Base-by-base conservation (phyloP, 2,329 filamentous ascomycete species). In the Trichoderma asperellum region DNA sequence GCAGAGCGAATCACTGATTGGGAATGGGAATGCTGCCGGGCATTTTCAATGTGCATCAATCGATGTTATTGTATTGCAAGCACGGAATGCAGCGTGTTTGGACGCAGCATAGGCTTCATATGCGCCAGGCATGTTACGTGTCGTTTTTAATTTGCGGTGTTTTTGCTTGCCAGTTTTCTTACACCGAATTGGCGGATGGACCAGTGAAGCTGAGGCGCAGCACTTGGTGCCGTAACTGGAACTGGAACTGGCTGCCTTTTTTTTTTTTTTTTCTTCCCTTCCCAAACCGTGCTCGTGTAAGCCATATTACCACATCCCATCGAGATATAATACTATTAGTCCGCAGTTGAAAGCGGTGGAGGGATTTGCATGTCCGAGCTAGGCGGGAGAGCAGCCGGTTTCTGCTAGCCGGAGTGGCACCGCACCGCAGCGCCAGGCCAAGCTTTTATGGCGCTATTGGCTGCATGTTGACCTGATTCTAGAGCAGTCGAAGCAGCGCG, bases 371-470 rank as follows among this genome's bases (percentile, higher is more conserved):
- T 47, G 21, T 24, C 21, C 34, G 53, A 37, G 62, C 62, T 49
- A 24, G 40, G 62, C 62, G 62, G 62, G 62, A 65, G 52, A 47
- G 37, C 62, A 57, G 27, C 62, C 62, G 53, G 52, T 49, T 66
- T 66, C 57, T 53, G 29, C 62, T 66, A 66, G 52, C 62, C 27
- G 37, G 47, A 59, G 61, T 64, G 61, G 49, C 61, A 55, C 61
- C 49, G 49, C 61, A 55, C 61, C 49, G 61, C 61, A 64, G 52
- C 52, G 49, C 14, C 21, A 16, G 5, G 61, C 61, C 61, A 64
- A 64, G 49, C 61, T 56, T 53, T 64, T 47, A 32, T 43, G 49
- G 49, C 61, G 52, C 61, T 56, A 64, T 64, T 56, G 49, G 53
- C 53, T 64, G 47, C 43, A 52, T 32, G 10, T 47, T 14, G 60